Evolutionary conservation across 257 asterid species (phyloP).

Genomic region (Buddleja alternifolia): DNA sequence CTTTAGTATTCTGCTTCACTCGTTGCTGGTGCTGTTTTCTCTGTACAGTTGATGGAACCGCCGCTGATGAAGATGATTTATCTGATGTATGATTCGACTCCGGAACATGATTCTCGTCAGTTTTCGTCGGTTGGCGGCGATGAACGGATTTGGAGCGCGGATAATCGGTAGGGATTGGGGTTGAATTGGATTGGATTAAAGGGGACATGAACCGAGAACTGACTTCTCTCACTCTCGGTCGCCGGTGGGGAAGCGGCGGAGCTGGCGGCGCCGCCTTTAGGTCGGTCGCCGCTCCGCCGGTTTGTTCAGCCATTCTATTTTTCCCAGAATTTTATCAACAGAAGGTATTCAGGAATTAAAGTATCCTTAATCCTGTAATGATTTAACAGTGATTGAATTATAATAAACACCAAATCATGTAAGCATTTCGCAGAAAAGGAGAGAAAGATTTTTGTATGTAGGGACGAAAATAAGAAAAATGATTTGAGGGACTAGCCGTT

Average conservation of each 20-base stretch:
- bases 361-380: conserved; percentile 2
- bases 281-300: conserved; percentile 21
- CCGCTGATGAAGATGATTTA: conserved; percentile 23
- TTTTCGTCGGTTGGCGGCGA: conserved; percentile 35
- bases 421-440: conserved; percentile 28
- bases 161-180: conserved; percentile 38
- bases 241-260: conserved; percentile 44
- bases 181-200: conserved; percentile 38
- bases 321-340: not conserved
- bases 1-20: conserved; percentile 27
- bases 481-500: conserved; percentile 48
- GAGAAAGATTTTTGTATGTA: conserved; percentile 19
- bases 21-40: conserved; percentile 34
- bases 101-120: conserved; percentile 37
- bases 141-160: conserved; percentile 40
- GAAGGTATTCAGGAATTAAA: not conserved
- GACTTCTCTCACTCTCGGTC: conserved; percentile 51
- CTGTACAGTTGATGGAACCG: conserved; percentile 26
- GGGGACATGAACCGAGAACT: conserved; percentile 59
- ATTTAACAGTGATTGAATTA: conserved; percentile 23
- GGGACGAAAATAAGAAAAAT: conserved; percentile 2
- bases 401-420: conserved; percentile 1
- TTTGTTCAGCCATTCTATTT: conserved; percentile 31
- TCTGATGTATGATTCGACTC: conserved; percentile 26
- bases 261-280: conserved; percentile 25